Percentiles rank a stretch among this genome's conserved stretches.
Evolutionary conservation across 169 alveolate species (phyloP).

Genomic region (Cyclospora cayetanensis): DNA sequence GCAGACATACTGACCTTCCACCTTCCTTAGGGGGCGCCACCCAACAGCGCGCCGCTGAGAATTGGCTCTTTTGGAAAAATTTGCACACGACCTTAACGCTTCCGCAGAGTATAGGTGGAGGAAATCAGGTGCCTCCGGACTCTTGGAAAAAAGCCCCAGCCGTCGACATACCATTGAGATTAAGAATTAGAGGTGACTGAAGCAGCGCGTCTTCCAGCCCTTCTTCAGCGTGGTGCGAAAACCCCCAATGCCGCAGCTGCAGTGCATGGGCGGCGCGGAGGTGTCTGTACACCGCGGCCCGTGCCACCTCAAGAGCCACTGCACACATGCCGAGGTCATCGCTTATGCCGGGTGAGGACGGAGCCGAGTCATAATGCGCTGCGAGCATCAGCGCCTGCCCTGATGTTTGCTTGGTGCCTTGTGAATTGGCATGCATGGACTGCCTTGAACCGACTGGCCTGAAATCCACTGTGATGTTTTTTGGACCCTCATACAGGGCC

Average conservation of each 20-base stretch:
- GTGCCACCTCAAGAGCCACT: not conserved
- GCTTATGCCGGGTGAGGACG: not conserved
- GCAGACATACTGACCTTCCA: not conserved
- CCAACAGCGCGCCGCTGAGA: no score
- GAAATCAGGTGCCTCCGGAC: no score
- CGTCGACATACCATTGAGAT: not conserved
- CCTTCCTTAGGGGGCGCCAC: not conserved
- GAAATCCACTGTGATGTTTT: not conserved
- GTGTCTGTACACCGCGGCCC: not conserved
- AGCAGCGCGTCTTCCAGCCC: not conserved
- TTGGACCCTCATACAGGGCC: not conserved
- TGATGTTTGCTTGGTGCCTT: not conserved
- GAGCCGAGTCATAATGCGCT: not conserved
- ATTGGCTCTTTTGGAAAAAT: no score
- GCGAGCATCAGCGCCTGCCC: not conserved
- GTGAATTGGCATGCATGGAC: not conserved
- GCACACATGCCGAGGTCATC: not conserved
- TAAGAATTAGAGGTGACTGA: not conserved
- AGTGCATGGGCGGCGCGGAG: not conserved
- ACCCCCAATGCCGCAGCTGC: not conserved
- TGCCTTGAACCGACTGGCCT: not conserved
- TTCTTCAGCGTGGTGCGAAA: not conserved
- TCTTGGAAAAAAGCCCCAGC: no score
- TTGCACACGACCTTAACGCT: no score
- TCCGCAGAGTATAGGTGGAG: no score